Evolutionary conservation across 345 rosid genomes (phyloP).

Genomic region (Carallia brachiata): DNA sequence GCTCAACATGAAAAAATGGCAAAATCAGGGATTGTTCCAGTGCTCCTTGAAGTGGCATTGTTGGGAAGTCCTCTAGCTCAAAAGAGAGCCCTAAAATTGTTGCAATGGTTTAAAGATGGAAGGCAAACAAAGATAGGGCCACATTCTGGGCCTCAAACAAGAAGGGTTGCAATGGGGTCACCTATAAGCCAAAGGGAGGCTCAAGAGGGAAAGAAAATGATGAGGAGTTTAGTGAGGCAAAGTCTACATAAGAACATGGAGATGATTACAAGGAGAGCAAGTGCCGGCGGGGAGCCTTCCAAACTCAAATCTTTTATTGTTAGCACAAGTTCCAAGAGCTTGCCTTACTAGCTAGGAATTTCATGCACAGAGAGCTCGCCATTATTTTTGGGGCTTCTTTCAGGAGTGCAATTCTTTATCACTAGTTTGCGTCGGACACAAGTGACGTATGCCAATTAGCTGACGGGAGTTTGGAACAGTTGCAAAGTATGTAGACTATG

Average conservation of each 20-base stretch:
- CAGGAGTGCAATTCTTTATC: slow-evolving; percentile 16
- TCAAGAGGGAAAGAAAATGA: slow-evolving; percentile 67
- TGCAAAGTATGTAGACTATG: no score
- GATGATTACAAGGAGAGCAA: slow-evolving; percentile 72
- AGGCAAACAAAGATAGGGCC: slow-evolving; percentile 79
- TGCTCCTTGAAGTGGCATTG: slow-evolving; percentile 63
- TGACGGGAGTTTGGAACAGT: not conserved
- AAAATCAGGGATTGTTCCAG: slow-evolving; percentile 72
- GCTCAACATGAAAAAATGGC: slow-evolving; percentile 69
- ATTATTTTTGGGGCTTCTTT: not conserved
- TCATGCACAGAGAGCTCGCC: not conserved
- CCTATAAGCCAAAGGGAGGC: slow-evolving; percentile 49
- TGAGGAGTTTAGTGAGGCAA: slow-evolving; percentile 80
- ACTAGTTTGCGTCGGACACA: not conserved
- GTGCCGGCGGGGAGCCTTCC: slow-evolving; percentile 34
- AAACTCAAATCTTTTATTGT: slow-evolving; percentile 62
- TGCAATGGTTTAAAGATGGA: slow-evolving; percentile 94
- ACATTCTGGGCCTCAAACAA: slow-evolving; percentile 88
- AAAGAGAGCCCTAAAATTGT: slow-evolving; percentile 71
- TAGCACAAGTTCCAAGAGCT: slow-evolving; percentile 89
- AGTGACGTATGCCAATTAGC: not conserved
- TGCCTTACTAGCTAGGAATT: slow-evolving; percentile 60
- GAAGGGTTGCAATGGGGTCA: slow-evolving; percentile 53
- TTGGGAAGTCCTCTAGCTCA: slow-evolving; percentile 76
- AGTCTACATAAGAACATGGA: slow-evolving; percentile 88